Base-by-base conservation (phyloP, 192 early-diverging fungal genomes). In the Backusella tarrabulga region DNA sequence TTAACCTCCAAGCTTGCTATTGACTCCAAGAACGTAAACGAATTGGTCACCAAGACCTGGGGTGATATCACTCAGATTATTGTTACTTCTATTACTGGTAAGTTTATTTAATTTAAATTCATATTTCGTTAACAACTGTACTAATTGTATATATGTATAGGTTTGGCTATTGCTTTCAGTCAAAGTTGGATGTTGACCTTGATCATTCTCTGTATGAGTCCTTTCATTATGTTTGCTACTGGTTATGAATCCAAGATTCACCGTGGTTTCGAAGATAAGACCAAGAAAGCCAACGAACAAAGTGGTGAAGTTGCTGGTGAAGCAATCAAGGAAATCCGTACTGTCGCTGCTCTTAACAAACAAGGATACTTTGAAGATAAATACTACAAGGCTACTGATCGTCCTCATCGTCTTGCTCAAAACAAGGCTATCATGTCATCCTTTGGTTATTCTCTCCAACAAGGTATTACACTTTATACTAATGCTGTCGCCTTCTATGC, bases 271-370 rank as follows among this genome's bases (percentile, higher is more conserved):
- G 90, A 88, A 52, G 84, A 86, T 21, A 84, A 89, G 77, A 91
- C 90, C n/a, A 93, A 93, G 79, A 87, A 80, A 42, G 91, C 93
- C 1, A 95, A 97, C 83, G 93, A 95, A 77, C 78, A 85, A 34
- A 90, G 91, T 9, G 94, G 92, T 68, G 91, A 95, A 79, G 89
- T 94, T 71, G 94, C 95, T 34, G 86, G 89, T 75, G 95, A 98
- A 83, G 92, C 94, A 4, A 92, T 97, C 35, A 83, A 89, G 36
- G 91, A 94, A 70, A 93, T 98, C 34, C 93, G 94, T 70, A 98
- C 97, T 0, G 93, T 98, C 19, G 88, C 91, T 29, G 86, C 94
- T 15, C 86, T 98, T 46, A 92, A 89, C 14, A 88, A 89, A 35
- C 90, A 96, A 82, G 76, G 86, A 34, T 81, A 83, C 21, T 97